Base-by-base conservation (phyloP, 306 rosid genomes). In the Sechiopsis laciniata region DNA sequence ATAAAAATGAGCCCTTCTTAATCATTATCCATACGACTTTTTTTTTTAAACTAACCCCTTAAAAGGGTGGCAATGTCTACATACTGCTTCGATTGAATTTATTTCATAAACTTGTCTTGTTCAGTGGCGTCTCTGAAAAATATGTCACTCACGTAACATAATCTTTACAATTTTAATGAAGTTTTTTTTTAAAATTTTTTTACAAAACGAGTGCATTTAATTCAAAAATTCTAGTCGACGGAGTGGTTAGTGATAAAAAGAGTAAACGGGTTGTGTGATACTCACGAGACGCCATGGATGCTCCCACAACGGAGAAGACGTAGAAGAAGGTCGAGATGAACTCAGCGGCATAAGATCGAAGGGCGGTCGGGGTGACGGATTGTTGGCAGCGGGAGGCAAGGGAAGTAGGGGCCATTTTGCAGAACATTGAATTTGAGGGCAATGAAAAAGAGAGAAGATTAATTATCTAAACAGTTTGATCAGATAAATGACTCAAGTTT, bases 271-370 rank as follows among this genome's bases (percentile, higher is more conserved):
- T 2, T 5, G 9, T 2, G 68, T 29, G 48, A 64, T 20, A 75
- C 91, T 84, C 8, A 94, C 97, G 65, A 16, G 97, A 86, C 29
- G 98, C 81, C 92, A 94, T 94, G 75, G 78, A 74, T 5, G 98
- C 80, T 57, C 87, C 97, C 3, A 94, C 77, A 0, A 87, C 91
- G 0, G 83, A 52, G 65, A 90, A 82, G 22, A 90, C 96, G 71
- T 73, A 93, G 86, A 90, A 83, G 88, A 90, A 93, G 15, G 98
- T 93, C 21, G 94, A 90, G 80, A 94, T 84, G 75, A 90, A 94
- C 86, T 94, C 96, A 0, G 97, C 90, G 3, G 87, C 76, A 19
- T 94, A 94, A 11, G 97, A 83, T 20, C 98, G 88, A 72, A 94
- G 73, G 4, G 97, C 93, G 53, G 76, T 68, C 37, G 89, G 56